A percentile compares a stretch with the other conserved stretches of the same genome.
These are phyloP conservation scores for Cucumis hystrix DNA, from an alignment of 306 rosid species.

Conservation along the genomic window DNA sequence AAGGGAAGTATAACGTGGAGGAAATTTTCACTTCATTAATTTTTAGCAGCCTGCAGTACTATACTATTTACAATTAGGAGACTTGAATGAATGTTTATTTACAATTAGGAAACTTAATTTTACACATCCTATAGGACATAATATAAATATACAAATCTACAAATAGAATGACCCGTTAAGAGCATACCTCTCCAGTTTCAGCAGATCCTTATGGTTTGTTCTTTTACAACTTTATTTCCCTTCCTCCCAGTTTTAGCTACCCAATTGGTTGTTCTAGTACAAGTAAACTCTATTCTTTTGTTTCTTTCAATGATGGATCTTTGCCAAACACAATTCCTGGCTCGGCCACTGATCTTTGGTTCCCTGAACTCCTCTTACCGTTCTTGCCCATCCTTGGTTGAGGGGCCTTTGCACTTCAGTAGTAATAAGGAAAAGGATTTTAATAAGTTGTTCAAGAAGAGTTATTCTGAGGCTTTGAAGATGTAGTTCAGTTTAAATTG, in stretches of 20 bases:
- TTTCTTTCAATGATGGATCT: slow-evolving; percentile 30
- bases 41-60: too few relatives aligned
- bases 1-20: too few relatives aligned
- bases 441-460: slow-evolving; percentile 20
- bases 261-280: slow-evolving; percentile 30
- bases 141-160: too few relatives aligned
- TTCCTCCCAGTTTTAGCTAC: slow-evolving; percentile 20
- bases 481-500: slow-evolving; percentile 60
- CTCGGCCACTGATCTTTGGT: neutral
- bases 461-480: slow-evolving; percentile 32
- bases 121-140: too few relatives aligned
- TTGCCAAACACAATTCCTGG: neutral
- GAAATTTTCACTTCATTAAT: too few relatives aligned
- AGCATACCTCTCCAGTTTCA: too few relatives aligned
- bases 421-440: slow-evolving; percentile 1
- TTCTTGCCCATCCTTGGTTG: slow-evolving; percentile 28
- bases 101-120: too few relatives aligned
- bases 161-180: too few relatives aligned
- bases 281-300: slow-evolving; percentile 33
- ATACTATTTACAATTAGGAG: too few relatives aligned
- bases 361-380: slow-evolving; percentile 16
- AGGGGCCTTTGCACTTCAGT: slow-evolving; percentile 18
- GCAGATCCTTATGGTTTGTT: slow-evolving; percentile 13
- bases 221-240: slow-evolving; percentile 39
- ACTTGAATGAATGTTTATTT: too few relatives aligned